Evolutionary conservation across 2,329 filamentous ascomycete species (phyloP), one percentile per base, ranked within the genome.

Genomic region (Seiridium cupressi): DNA sequence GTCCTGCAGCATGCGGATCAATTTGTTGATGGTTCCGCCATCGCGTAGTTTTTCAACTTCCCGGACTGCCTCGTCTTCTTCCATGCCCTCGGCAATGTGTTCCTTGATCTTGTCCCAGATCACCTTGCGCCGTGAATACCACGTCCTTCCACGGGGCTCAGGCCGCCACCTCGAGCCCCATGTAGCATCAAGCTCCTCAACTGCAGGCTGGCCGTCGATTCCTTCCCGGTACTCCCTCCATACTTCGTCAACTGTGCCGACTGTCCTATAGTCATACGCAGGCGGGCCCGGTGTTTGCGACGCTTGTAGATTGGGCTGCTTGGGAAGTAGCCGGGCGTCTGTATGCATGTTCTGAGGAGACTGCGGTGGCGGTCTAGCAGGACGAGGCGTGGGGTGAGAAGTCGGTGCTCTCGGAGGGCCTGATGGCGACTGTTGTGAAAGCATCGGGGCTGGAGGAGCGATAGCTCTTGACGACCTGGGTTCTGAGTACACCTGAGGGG

Each of bases 71-170:
- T 69, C 66, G 4, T 73, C 67, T 62, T 76, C 74, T 46, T 68
- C 68, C 63, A 75, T 68, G 4, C 73, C 73, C 49, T 75, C 73
- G 35, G 64, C 64, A 44, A 75, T 72, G 59, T 69, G 71, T 51
- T 75, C 73, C 60, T 72, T 74, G 46, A 76, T 73, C 62, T 75
- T 75, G 58, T 76, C 73, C 70, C 72, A 73, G 47, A 76, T 73
- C n/a, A 75, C 71, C 64, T 76, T 76, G 55, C 73, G 69, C 51
- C 73, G 68, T 42, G 71, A 73, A 59, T 75, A 76, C 72, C 73
- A 76, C n/a, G 72, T 73, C 32, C 73, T 65, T 10, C 74, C 71
- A 36, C 72, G 70, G 26, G 72, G 69, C 51, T 75, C 73, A 3
- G 71, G 72, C n/a, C 74, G 71, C 74, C 74, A 76, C 34, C 73